Percentiles rank a stretch among this genome's conserved stretches.
Evolutionary conservation across 208 protist genomes (phyloP).

Genomic region (Angomonas ambiguus): DNA sequence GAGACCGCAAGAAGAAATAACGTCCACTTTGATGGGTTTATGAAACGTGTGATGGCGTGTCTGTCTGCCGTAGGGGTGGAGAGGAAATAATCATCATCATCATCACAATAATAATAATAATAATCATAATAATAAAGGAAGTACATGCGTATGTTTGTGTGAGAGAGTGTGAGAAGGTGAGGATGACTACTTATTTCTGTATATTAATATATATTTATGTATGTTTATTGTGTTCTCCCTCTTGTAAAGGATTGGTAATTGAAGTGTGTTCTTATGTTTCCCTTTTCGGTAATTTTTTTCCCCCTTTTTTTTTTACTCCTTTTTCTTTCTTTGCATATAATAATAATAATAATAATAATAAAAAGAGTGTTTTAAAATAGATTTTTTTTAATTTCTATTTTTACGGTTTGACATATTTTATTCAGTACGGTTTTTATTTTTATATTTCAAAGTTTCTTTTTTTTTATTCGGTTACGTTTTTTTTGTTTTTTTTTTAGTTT

Average conservation of each 20-base stretch:
- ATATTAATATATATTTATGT: not conserved
- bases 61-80: not conserved
- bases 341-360: constrained; percentile 6
- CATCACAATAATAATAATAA: not conserved
- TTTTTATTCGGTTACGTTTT: constrained; percentile 5
- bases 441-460: constrained; percentile 3
- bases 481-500: constrained; percentile 11
- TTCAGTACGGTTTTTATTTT: not conserved
- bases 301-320: constrained; percentile 1
- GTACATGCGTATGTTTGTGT: too few relatives aligned
- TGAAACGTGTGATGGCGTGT: constrained; percentile 15
- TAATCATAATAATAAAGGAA: too few relatives aligned
- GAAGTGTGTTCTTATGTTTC: not conserved
- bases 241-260: not conserved
- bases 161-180: too few relatives aligned
- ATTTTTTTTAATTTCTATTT: constrained; percentile 6
- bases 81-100: not conserved
- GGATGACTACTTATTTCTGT: too few relatives aligned
- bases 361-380: constrained; percentile 3
- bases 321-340: constrained; percentile 11
- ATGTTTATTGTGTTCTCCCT: constrained; percentile 1
- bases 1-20: constrained; percentile 75
- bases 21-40: constrained; percentile 68
- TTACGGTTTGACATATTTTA: constrained; percentile 9
- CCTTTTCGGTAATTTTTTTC: constrained; percentile 1